Base-by-base conservation (phyloP, 495 filamentous ascomycete species). In the Astrothelium macrocarpum region DNA sequence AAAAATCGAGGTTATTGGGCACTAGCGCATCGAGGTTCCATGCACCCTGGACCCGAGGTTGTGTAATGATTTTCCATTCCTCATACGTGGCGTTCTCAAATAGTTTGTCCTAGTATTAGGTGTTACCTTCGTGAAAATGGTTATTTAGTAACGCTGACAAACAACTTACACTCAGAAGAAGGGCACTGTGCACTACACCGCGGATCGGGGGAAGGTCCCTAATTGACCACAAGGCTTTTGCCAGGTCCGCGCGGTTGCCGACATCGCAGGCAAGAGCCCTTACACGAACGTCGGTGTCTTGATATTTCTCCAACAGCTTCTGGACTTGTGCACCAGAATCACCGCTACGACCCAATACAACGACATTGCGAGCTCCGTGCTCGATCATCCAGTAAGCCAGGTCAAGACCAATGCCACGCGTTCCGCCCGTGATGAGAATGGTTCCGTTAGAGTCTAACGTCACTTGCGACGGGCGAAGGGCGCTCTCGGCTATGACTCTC, bases 381-480 rank as follows among this genome's bases (percentile, higher is more conserved):
- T 23, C 61, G 5, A 49, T 56, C 43, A 56, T 53, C n/a, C 36
- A 53, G 9, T 39, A 43, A 2, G 39, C 32, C 23, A 63, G 23
- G 49, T 49, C 20, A 20, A 34, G 46, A 1, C 78, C 79, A 2
- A 81, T 63, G 34, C 79, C 79, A 26, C 79, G 78, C 10, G 77
- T 65, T 49, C 79, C 79, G 16, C 79, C 78, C 7, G 75, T 70
- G 10, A 82, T 65, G 10, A 81, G 39, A 66, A 81, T 81, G 3
- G 78, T 70, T 1, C 68, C 73, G 29, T 72, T 29, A 29, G 23
- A 14, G 7, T 26, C 18, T 23, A 59, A 18, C 23, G 31, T n/a
- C 16, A 43, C n/a, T 53, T 61, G 26, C 29, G 39, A 36, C 10
- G 63, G 61, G 20, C 67, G 63, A 7, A 39, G 36, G 36, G 36